phyloP scores from a whole-genome alignment of 2,329 filamentous ascomycete species.

The Stagonosporopsis vannaccii region DNA sequence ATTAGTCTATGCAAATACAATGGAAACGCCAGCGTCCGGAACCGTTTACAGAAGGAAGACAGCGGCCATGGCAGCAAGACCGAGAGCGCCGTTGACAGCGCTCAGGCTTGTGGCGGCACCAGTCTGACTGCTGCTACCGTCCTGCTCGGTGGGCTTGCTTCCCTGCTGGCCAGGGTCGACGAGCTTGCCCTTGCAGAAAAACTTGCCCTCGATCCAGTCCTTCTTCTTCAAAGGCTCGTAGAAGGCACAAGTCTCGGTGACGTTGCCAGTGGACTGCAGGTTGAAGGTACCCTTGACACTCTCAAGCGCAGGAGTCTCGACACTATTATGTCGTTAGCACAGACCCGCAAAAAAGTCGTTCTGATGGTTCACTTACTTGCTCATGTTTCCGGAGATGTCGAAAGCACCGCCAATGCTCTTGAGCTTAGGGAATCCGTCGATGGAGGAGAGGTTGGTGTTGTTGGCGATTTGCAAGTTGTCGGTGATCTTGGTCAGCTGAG shows the following conservation, averaged over 20 bases:
- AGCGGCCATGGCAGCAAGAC: constrained; percentile 56
- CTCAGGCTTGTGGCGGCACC: constrained; percentile 52
- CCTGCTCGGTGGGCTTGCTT: constrained; percentile 45
- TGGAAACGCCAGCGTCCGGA: constrained; percentile 48
- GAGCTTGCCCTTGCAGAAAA: constrained; percentile 51
- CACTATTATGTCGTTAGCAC: constrained; percentile 60
- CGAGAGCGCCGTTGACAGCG: constrained; percentile 52
- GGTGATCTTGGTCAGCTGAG: constrained; percentile 69
- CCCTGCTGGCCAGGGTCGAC: constrained; percentile 47
- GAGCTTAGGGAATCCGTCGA: constrained; percentile 74
- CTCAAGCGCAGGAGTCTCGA: constrained; percentile 67
- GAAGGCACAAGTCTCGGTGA: constrained; percentile 50
- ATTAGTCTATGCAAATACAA: constrained; percentile 51
- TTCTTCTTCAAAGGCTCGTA: constrained; percentile 52
- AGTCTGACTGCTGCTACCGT: constrained; percentile 30
- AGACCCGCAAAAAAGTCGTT: background rate
- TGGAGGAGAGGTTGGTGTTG: constrained; percentile 75
- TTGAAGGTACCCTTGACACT: constrained; percentile 60
- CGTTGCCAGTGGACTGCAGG: constrained; percentile 55
- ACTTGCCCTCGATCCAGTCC: constrained; percentile 54
- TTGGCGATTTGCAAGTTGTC: constrained; percentile 88
- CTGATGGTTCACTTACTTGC: constrained; percentile 67
- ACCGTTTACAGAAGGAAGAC: constrained; percentile 56
- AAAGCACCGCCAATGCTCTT: constrained; percentile 77
- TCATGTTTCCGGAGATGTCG: constrained; percentile 84